Base-by-base conservation (phyloP, 371 early-diverging fungal species). In the Thermomucor indicae-seudaticae region DNA sequence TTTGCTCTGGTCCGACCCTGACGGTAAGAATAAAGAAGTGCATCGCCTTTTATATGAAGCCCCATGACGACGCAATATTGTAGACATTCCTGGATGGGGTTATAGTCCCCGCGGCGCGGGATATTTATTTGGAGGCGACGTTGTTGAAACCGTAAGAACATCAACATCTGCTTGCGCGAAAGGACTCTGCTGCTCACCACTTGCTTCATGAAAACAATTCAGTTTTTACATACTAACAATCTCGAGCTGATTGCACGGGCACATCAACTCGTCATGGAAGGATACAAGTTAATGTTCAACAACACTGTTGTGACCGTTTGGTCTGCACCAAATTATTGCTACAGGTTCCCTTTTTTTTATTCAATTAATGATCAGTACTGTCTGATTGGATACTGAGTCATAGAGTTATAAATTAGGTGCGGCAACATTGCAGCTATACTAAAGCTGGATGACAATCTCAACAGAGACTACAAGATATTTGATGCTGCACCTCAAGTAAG, bases 241-340 rank as follows among this genome's bases (percentile, higher is more conserved):
- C 72, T 99, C 35, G 90, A 92, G 35, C 67, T 99, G 51, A 93
- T 99, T 57, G 97, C 97, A 7, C 82, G 99, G 24, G 99, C 99
- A 8, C 99, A 98, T 78, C 98, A 99, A 68, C 79, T 99, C 45
- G 99, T 98, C 11, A 96, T 96, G 96, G 98, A 98, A 67, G 99
- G 99, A 6, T 97, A 88, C 57, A 92, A 92, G 64, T 70, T 85
- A 22, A 92, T 94, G 93, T 97, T 97, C 78, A 91, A 96, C 47
- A 85, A 93, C 29, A 90, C 88, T 2, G 84, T 98, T 38, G 99
- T 99, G 10, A 99, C 99, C 5, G 96, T 99, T 1, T 99, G 99
- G 93, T 93, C 93, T 7, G 99, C 99, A 17, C 99, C 99, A 37
- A 99, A 99, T 70, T 99, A 99, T 67, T 99, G 99, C 64, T 99